Evolutionary conservation across 352 stramenopile species (phyloP), one percentile per base, ranked within the genome.

Genomic region (Pilasporangium apinafurcum): DNA sequence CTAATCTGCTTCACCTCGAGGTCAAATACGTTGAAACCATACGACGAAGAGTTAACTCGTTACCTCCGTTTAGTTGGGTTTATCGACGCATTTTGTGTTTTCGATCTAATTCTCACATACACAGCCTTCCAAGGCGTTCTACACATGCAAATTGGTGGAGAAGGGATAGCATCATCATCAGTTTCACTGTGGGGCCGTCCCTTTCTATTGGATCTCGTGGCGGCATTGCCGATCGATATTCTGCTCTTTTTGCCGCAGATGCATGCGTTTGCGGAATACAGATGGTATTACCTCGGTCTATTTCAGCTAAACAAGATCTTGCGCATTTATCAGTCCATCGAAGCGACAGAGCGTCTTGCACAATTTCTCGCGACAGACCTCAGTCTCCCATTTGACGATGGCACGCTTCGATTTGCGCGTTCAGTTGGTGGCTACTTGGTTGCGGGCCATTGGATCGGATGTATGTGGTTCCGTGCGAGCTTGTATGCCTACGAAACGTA

Each of bases 221-320:
- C 56, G 0, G 63, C 67, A 1, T 6, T 82, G 2, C 74, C 70
- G 0, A 42, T 86, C 5, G 70, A 86, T 37, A 56, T 75, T 21
- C 14, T 83, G 25, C 32, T 86, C 27, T 73, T 77, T 29, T 33
- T 81, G 8, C 64, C 71, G 6, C 42, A 44, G 5, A 29, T 82
- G 3, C 37, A 50, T 2, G n/a, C 37, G 17, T 14, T 69, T n/a
- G 8, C 9, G 5, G 17, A 58, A 14, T 40, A 72, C 12, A 50
- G 55, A n/a, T 85, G 69, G 71, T 79, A 68, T 44, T 84, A 81
- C 44, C 49, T 82, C 17, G 55, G 64, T 4, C 29, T 85, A 1
- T 59, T 85, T 25, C 75, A 85, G 41, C 47, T 73, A 21, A 84
- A 84, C 56, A 85, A 87, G 37, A 47, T 83, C 20, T 61, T 68